These are phyloP conservation scores for Mortierella antarctica DNA, from an alignment of 192 early-diverging fungal species.

Conservation along the genomic window DNA sequence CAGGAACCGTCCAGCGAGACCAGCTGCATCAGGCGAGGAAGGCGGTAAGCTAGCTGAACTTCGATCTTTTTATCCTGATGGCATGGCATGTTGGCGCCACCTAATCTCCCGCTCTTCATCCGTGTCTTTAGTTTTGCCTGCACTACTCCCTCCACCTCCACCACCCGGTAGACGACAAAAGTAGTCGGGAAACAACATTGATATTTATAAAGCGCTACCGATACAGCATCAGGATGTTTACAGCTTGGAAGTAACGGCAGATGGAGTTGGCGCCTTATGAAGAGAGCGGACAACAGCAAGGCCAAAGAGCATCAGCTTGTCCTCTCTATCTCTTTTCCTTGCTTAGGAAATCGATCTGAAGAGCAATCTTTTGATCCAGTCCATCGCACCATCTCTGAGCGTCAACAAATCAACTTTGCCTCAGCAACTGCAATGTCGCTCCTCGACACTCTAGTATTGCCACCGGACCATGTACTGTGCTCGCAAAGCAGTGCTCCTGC, in stretches of 20 bases:
- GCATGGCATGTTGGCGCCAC: background rate
- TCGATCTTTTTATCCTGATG: background rate
- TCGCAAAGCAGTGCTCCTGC: conserved; percentile 60
- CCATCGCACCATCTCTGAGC: conserved; percentile 48
- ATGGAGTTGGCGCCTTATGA: background rate
- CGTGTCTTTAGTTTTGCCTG: conserved; percentile 14
- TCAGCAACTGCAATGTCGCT: conserved; percentile 7
- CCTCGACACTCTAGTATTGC: conserved; percentile 12
- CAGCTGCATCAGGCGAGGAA: conserved; percentile 16
- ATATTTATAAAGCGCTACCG: background rate
- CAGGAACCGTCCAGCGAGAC: conserved; percentile 32
- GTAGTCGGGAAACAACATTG: background rate
- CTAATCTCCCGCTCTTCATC: background rate
- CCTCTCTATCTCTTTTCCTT: conserved; percentile 29
- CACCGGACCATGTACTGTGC: conserved; percentile 56
- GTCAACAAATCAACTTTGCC: conserved; percentile 25
- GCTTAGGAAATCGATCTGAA: conserved; percentile 31
- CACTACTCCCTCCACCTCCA: conserved; percentile 46
- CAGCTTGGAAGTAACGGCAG: conserved; percentile 14
- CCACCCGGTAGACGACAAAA: conserved; percentile 39
- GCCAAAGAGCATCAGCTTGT: conserved; percentile 51
- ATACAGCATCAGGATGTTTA: conserved; percentile 5
- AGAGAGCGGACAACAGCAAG: conserved; percentile 25
- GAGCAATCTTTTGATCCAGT: conserved; percentile 23
- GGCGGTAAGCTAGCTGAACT: conserved; percentile 8